These are phyloP conservation scores for Raphidocelis subcapitata DNA, from an alignment of 139 green algal species.

Conservation along the genomic window DNA sequence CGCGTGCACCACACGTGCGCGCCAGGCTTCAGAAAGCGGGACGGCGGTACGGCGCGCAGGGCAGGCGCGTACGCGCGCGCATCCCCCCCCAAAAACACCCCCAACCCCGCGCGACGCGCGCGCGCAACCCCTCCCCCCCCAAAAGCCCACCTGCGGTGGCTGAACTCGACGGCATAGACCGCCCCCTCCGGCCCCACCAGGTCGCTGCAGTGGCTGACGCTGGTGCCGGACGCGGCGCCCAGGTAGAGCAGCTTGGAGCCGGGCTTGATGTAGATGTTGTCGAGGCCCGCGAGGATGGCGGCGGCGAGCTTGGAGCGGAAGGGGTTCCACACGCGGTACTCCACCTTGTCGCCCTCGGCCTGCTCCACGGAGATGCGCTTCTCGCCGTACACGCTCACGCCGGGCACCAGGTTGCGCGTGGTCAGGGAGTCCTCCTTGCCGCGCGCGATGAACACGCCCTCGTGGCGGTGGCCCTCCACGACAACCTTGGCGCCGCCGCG, in stretches of 20 bases:
- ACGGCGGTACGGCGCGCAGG: no score
- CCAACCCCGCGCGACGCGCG: no score
- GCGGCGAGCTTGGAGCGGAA: constrained; percentile 99
- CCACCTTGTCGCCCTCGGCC: constrained; percentile 75
- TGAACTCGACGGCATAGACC: constrained; percentile 99
- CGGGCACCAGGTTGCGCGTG: constrained; percentile 95
- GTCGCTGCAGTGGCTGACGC: constrained; percentile 91
- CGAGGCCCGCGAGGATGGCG: constrained; percentile 94
- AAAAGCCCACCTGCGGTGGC: constrained; percentile 64
- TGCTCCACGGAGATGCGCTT: constrained; percentile 95
- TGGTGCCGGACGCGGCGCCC: constrained; percentile 76
- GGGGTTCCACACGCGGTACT: constrained; percentile 99
- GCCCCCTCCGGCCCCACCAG: constrained; percentile 91
- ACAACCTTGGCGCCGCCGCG: constrained; percentile 85
- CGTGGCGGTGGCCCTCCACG: constrained; percentile 94
- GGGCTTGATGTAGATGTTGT: constrained; percentile 99
- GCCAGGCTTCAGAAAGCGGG: no score
- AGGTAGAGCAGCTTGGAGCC: constrained; percentile 96
- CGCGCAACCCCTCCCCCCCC: not conserved
- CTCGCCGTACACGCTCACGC: constrained; percentile 97
- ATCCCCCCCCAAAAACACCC: no score
- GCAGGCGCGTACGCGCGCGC: no score
- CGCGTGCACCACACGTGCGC: no score
- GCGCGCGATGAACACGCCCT: constrained; percentile 96
- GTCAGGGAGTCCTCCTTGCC: constrained; percentile 98